Conservation (phyloP, 148 eudicot genomes). For the Rhododendron ovatum region DNA sequence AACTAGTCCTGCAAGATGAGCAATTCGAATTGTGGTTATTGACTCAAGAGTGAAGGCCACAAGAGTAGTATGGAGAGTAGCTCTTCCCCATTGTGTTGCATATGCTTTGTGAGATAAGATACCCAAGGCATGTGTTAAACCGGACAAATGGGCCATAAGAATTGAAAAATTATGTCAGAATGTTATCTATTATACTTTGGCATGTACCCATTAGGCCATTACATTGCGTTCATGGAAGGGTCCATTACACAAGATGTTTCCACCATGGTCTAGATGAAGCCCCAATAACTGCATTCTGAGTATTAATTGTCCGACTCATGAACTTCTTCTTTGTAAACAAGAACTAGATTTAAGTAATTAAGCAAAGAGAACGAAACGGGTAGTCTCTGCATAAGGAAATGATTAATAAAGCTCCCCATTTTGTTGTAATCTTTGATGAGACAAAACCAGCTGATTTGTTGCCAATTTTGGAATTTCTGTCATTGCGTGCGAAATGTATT, state of each 20-base stretch:
- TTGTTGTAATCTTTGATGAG: background rate
- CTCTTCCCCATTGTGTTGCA: background rate
- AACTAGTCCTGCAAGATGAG: background rate
- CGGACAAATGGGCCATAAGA: background rate
- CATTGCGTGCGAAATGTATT: background rate
- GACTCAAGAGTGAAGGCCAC: background rate
- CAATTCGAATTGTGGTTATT: background rate
- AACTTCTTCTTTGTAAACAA: background rate
- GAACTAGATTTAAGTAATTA: background rate
- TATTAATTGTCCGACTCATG: background rate
- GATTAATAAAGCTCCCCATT: background rate
- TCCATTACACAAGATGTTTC: background rate
- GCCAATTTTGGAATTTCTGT: background rate
- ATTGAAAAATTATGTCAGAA: background rate
- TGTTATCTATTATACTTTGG: background rate
- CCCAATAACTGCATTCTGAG: background rate
- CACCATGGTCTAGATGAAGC: background rate
- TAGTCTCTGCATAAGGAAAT: background rate
- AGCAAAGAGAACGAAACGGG: background rate
- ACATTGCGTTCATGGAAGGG: background rate
- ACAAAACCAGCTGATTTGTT: background rate
- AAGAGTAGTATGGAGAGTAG: background rate
- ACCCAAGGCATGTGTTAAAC: background rate
- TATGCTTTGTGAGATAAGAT: background rate
- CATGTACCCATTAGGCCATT: background rate